Base-by-base conservation (phyloP, 371 early-diverging fungal species). In the Mortierella sp. region DNA sequence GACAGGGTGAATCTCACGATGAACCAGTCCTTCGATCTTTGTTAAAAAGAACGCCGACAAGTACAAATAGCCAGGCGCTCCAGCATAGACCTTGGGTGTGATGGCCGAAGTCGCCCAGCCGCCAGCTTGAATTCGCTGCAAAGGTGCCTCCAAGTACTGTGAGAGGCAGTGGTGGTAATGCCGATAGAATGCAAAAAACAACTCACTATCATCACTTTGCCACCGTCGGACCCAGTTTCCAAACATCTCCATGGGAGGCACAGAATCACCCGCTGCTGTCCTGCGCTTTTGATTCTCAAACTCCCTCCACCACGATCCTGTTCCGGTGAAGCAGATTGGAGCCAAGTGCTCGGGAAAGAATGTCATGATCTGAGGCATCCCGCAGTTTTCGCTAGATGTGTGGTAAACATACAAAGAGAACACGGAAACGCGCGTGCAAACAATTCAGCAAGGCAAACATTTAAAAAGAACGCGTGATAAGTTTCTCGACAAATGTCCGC, bases 161-260 rank as follows among this genome's bases (percentile, higher is more conserved):
- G 82, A 79, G 21, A 92, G 77, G 28, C 85, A 83, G 13, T 84
- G 72, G 75, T 93, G 92, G 69, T 93, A 93, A 59, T 90, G 90
- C 21, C 89, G 87, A 74, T 91, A 93, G 79, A 93, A 93, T 28
- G 90, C 82, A 73, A 92, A 91, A 71, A 91, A 93, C 10, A 93
- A 74, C 54, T 91, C 92, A 44, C 92, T 91, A 69, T 93, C 93
- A 37, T 92, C 91, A 46, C 91, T 91, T 67, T 90, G 89, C 93
- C 93, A 88, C 84, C 91, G 86, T 48, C 90, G 76, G 19, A 89
- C 84, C 90, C 91, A 91, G 71, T 91, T 91, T 13, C 90, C 91
- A 61, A 87, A 77, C 75, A 84, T 85, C 50, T 87, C 85, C 51
- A 90, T 86, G 0, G 91, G 90, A 1, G 79, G 80, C 19, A 72